A percentile compares a stretch with the other conserved stretches of the same genome.
Evolutionary conservation across 768 basidiomycete species (phyloP).

Genomic region (Russula griseocarnosa): DNA sequence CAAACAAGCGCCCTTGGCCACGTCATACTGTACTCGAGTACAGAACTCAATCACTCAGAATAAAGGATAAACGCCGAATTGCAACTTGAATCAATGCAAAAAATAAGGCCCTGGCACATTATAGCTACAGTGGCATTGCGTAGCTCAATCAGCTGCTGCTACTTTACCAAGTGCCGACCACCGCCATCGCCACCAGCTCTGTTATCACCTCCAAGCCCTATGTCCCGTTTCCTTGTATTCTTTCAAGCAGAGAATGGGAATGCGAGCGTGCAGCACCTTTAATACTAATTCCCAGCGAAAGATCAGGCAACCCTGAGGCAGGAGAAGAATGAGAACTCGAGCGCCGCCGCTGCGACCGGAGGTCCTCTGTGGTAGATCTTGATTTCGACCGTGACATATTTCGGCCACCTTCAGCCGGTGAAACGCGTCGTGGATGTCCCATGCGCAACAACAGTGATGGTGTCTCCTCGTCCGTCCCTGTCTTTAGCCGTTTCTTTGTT

Average conservation of each 20-base stretch:
- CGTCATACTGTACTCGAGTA: neutral
- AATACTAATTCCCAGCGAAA: slow-evolving; percentile 21
- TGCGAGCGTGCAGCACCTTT: slow-evolving; percentile 25
- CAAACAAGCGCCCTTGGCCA: slow-evolving; percentile 3
- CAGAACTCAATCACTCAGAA: neutral
- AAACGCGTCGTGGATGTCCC: slow-evolving; percentile 1
- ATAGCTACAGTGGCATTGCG: neutral
- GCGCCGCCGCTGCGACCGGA: neutral
- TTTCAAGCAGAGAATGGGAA: slow-evolving; percentile 21
- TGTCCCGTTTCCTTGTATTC: slow-evolving; percentile 22
- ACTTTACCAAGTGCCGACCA: neutral
- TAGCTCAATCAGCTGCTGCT: too few relatives aligned
- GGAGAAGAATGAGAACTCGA: neutral
- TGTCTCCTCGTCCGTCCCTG: slow-evolving; percentile 8
- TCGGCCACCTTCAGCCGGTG: neutral
- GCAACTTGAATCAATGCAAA: neutral
- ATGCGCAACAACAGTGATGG: slow-evolving; percentile 22
- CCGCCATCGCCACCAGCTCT: neutral
- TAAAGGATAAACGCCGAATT: neutral
- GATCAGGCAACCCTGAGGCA: neutral
- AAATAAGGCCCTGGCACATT: neutral
- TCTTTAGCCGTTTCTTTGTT: slow-evolving; percentile 15
- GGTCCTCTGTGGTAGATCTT: neutral
- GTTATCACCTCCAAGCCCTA: neutral
- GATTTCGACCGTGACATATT: neutral